Base-by-base conservation (phyloP, 306 rosid genomes). In the Rosa persica region DNA sequence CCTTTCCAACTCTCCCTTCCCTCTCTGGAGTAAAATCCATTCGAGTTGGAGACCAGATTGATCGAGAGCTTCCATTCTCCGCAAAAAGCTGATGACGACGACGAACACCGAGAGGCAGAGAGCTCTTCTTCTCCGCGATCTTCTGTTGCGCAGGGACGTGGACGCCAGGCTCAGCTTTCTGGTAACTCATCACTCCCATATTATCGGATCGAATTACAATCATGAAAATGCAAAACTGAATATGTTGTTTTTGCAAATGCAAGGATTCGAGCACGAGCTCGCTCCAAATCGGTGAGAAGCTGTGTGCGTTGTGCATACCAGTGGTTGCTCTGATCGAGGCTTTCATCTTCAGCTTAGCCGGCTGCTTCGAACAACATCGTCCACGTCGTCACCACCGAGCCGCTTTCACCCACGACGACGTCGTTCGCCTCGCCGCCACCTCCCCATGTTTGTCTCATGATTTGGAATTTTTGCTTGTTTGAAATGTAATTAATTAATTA, bases 391-490 rank as follows among this genome's bases (percentile, higher is more conserved):
- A 68, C 27, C 79, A 19, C 65, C 36, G 42, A 60, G 66, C 66
- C 44, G 25, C 64, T 79, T 46, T 64, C 76, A 34, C 88, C 27
- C 77, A 80, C 55, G 46, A 84, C 8, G 86, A 88, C 30, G 11
- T 89, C 79, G 70, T 91, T 65, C 82, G 85, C 15, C 94, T 91
- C 39, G 88, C 97, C 4, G 70, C 67, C 3, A 52, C 74, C 5
- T 86, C 94, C 64, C 97, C 88, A 3, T 89, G 94, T 91, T 86
- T 12, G 89, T 78, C 55, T 25, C 9, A 5, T 4, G 15, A 30
- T 25, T 58, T 47, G 13, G 2, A 22, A 2, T 3, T 0, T 10
- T 23, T 3, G 4, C 3, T 52, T 23, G 23, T 11, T 22, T 22
- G 11, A 4, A 25, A 8, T 57, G 66, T 10, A n/a, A 23, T 58